Percentiles rank a stretch among this genome's conserved stretches.
Conservation (phyloP, 352 stramenopile species). For the Globisporangium lucens region DNA sequence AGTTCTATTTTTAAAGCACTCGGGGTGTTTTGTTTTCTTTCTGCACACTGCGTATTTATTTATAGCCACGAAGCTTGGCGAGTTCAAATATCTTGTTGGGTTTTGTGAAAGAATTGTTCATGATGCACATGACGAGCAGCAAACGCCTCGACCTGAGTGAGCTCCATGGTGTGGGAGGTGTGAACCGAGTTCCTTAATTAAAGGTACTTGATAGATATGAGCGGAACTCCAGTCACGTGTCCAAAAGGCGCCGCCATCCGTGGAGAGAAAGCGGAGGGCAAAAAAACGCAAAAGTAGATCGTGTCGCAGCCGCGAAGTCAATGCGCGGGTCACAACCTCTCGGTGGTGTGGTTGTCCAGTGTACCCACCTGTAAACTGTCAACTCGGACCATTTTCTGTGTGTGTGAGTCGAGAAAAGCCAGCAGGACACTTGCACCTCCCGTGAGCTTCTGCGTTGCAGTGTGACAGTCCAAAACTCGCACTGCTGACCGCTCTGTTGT, state of each 20-base stretch:
- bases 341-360: not conserved
- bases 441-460: not conserved
- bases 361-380: not conserved
- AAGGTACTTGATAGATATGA: too few relatives aligned
- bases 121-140: not conserved
- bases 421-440: not conserved
- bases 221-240: too few relatives aligned
- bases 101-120: not conserved
- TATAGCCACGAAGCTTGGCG: not conserved
- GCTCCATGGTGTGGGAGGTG: too few relatives aligned
- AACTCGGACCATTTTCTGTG: not conserved
- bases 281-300: not conserved
- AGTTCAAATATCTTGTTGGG: not conserved
- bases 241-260: not conserved
- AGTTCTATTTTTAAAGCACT: not conserved
- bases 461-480: not conserved
- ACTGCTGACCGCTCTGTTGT: not conserved
- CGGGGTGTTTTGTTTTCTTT: not conserved
- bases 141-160: too few relatives aligned
- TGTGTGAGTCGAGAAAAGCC: not conserved
- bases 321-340: slow-evolving; percentile 3
- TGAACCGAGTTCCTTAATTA: too few relatives aligned
- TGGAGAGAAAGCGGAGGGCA: not conserved
- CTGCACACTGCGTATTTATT: not conserved
- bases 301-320: not conserved